phyloP scores from a whole-genome alignment of 1,284 basidiomycete genomes.

The Psilocybe mexicana region DNA sequence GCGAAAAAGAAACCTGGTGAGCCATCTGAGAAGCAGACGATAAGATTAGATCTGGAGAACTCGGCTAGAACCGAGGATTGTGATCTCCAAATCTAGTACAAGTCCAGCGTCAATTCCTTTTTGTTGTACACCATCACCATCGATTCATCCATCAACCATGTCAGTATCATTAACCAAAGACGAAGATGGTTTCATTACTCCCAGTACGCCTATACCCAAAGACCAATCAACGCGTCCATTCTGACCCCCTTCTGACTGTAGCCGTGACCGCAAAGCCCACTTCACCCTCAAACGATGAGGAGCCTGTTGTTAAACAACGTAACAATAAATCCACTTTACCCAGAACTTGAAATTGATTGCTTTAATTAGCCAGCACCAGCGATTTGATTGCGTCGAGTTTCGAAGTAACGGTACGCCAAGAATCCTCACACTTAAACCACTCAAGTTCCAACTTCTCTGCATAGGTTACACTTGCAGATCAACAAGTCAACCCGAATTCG shows the following conservation, averaged over 20 bases:
- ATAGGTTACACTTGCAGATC: slow-evolving; percentile 97
- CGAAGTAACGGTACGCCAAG: slow-evolving; percentile 61
- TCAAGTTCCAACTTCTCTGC: not conserved
- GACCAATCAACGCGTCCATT: slow-evolving; percentile 13
- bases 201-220: slow-evolving; percentile 35
- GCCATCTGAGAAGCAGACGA: slow-evolving; percentile 1
- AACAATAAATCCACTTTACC: not conserved
- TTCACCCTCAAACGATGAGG: slow-evolving; percentile 19
- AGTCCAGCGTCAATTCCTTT: slow-evolving; percentile 7
- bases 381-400: slow-evolving; percentile 75
- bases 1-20: not conserved
- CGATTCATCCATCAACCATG: slow-evolving; percentile 16
- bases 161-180: slow-evolving; percentile 47
- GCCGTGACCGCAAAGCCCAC: slow-evolving; percentile 17
- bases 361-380: slow-evolving; percentile 33
- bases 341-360: not conserved
- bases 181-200: slow-evolving; percentile 72
- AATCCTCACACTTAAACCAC: too few relatives aligned
- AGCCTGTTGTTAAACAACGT: slow-evolving; percentile 8
- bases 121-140: not conserved
- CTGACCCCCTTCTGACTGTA: not conserved
- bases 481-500: slow-evolving; percentile 95
- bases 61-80: slow-evolving; percentile 24
- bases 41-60: slow-evolving; percentile 20
- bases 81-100: slow-evolving; percentile 15